Conservation (phyloP, 352 stramenopile genomes). For the Aphanomyces euteiches region DNA sequence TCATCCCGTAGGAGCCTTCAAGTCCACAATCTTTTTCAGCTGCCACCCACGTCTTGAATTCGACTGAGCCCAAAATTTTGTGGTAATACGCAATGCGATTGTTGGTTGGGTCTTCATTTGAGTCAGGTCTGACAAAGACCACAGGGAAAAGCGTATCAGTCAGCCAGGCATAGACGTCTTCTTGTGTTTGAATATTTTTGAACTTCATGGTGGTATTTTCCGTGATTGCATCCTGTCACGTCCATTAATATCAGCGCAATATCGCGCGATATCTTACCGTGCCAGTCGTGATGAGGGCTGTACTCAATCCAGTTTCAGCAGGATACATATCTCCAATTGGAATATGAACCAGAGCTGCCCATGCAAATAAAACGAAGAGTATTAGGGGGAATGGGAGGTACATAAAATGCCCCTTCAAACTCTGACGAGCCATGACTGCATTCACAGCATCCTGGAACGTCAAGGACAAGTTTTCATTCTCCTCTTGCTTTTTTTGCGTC, state of each 20-base stretch:
- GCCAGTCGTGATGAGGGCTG: conserved; percentile 22
- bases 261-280: background rate
- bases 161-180: conserved; percentile 49
- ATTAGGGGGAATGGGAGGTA: conserved; percentile 17
- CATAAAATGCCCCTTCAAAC: conserved; percentile 14
- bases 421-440: conserved; percentile 1
- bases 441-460: background rate
- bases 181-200: conserved; percentile 39
- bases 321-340: conserved; percentile 26
- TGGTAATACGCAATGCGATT: conserved; percentile 33
- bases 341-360: conserved; percentile 18
- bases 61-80: conserved; percentile 34
- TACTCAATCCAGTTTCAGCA: conserved; percentile 8
- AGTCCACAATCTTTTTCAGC: conserved; percentile 34
- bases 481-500: too few relatives aligned
- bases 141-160: conserved; percentile 41
- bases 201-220: conserved; percentile 47
- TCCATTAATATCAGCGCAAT: too few relatives aligned
- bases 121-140: conserved; percentile 49
- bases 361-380: conserved; percentile 20
- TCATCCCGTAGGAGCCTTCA: conserved; percentile 36
- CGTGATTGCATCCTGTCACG: conserved; percentile 41
- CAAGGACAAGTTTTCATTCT: background rate
- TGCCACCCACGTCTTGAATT: conserved; percentile 37
- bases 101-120: conserved; percentile 37